Percentiles rank a stretch among this genome's conserved stretches.
Conservation (phyloP, 2,329 filamentous ascomycete species). For the Diaporthe eres region DNA sequence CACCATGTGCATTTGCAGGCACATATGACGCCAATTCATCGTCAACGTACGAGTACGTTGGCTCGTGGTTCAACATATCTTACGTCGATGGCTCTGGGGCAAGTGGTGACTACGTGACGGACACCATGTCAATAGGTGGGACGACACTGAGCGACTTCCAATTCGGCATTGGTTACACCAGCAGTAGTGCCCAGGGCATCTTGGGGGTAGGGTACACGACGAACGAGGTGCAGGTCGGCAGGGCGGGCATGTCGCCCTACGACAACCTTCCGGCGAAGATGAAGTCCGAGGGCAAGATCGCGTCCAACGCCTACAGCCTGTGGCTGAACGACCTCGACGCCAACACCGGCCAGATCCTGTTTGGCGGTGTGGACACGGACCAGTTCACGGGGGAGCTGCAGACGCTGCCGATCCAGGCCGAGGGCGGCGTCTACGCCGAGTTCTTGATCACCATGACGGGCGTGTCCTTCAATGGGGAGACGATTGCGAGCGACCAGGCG, state of each 20-base stretch:
- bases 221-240: slow-evolving; percentile 82
- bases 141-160: slow-evolving; percentile 70
- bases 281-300: slow-evolving; percentile 71
- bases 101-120: slow-evolving; percentile 83
- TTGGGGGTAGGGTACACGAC: slow-evolving; percentile 85
- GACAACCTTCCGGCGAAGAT: slow-evolving; percentile 78
- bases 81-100: slow-evolving; percentile 88
- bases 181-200: slow-evolving; percentile 77
- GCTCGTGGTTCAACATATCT: slow-evolving; percentile 85
- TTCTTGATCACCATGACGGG: slow-evolving; percentile 79
- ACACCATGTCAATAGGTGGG: slow-evolving; percentile 75
- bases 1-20: slow-evolving; percentile 73
- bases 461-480: slow-evolving; percentile 60
- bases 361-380: slow-evolving; percentile 79
- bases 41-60: slow-evolving; percentile 81
- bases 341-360: slow-evolving; percentile 77
- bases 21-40: slow-evolving; percentile 80
- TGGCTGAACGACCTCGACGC: slow-evolving; percentile 82
- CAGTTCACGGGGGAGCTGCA: slow-evolving; percentile 74
- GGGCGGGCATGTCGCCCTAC: slow-evolving; percentile 69
- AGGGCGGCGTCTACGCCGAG: slow-evolving; percentile 67
- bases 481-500: slow-evolving; percentile 63
- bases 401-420: slow-evolving; percentile 76
- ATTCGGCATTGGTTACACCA: slow-evolving; percentile 80
- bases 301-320: slow-evolving; percentile 79